Evolutionary conservation across 805 yeast genomes (phyloP), one percentile per base, ranked within the genome.

Genomic region (Spathaspora girioi): DNA sequence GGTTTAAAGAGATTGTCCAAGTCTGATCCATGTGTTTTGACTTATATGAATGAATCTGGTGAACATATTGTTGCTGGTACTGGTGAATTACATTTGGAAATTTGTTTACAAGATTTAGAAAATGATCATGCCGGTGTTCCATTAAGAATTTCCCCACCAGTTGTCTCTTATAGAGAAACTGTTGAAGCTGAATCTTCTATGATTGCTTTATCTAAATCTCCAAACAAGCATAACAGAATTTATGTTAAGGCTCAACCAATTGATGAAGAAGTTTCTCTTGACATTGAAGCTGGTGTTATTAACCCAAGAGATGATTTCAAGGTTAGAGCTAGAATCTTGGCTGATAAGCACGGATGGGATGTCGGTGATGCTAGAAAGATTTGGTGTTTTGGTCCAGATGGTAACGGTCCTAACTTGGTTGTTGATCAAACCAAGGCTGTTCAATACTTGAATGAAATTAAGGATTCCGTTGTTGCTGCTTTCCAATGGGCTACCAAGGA

Each of bases 331-430:
- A 92, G 98, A 87, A 70, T 89, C 74, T 83, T 93, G 84, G 98
- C 98, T 74, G 98, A 93, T 77, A 97, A 94, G 77, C 94, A 78
- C 87, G 97, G 93, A 67, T 93, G 99, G 99, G 98, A 93, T 76
- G 97, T 94, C 75, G 85, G 97, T 67, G 99, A 93, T 75, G 99
- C 97, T 80, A 92, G 99, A 88, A 93, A 94, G 94, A 94, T 93
- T 75, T 93, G 99, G 99, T 90, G 97, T 88, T 93, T 93, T 91
- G 99, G 99, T 83, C 98, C 99, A 76, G 99, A 93, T 74, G 97
- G 97, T 80, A 86, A 82, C 77, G 99, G 99, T 81, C 92, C 99
- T 71, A 93, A 93, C 84, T 79, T 94, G 73, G 97, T 93, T 73
- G 96, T 93, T 78, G 99, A 93, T 83, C 97, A 92, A 82, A 93